Evolutionary conservation across 192 early-diverging fungal genomes (phyloP).

Genomic region (Haplosporangium gracile): DNA sequence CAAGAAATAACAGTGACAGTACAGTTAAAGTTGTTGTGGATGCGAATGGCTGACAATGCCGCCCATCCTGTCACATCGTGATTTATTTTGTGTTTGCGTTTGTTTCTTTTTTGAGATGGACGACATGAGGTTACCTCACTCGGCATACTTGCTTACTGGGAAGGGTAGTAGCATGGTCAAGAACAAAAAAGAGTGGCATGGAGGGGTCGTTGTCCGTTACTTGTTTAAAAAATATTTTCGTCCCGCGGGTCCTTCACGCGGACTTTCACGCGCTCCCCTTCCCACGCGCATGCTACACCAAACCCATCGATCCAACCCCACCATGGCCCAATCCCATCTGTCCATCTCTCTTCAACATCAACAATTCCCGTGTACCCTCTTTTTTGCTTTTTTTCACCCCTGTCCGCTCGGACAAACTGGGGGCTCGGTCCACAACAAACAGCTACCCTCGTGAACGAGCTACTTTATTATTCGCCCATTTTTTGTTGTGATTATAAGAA

Average conservation of each 20-base stretch:
- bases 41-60: not conserved
- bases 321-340: not conserved
- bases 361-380: not conserved
- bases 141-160: not conserved
- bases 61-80: not conserved
- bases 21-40: not conserved
- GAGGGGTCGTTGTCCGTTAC: not conserved
- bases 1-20: not conserved
- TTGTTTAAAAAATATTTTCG: not conserved
- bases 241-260: constrained; percentile 5
- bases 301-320: not conserved
- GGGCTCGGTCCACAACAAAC: not conserved
- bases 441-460: constrained; percentile 3
- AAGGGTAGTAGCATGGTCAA: constrained; percentile 10
- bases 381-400: not conserved
- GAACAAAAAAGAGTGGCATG: not conserved
- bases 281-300: constrained; percentile 8
- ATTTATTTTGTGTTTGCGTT: not conserved
- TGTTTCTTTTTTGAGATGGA: not conserved
- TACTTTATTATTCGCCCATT: not conserved
- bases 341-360: not conserved
- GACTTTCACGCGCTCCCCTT: not conserved
- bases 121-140: not conserved
- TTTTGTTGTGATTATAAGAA: not conserved
- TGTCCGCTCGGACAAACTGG: not conserved